Evolutionary conservation across 805 yeast species (phyloP), one percentile per base, ranked within the genome.

Genomic region (Ogataea populi-albae): DNA sequence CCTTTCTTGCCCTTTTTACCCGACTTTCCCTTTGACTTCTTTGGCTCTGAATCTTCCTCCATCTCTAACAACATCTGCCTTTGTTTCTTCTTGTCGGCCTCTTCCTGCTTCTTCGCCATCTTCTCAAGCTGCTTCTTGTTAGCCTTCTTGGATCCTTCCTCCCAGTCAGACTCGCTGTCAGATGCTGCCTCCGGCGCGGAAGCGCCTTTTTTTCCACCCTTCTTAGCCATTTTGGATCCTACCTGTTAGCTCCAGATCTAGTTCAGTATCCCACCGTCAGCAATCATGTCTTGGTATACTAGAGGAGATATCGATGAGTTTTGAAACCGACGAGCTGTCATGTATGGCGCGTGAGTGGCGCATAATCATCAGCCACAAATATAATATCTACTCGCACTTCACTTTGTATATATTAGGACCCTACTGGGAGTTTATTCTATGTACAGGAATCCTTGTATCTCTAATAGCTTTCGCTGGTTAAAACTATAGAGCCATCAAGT

Each of bases 61-160:
- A 69, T 81, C 51, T 79, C 86, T 44, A 84, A 59, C 41, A 77
- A 62, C 1, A 78, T 77, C 27, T 85, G 93, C 49, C 93, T 72
- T 55, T 85, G 93, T n/a, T 85, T 83, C 68, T 85, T 86, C 67
- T 81, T 82, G 37, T 78, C 71, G 6, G 81, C 79, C 4, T 85
- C 89, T 50, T 83, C 89, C 33, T 81, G 87, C 53, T 72, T 77
- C 63, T 83, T 85, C 37, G 75, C 78, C 33, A 72, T 77, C 11
- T 75, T 81, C 16, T 75, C 84, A 35, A 75, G 81, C 59, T 79
- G 79, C 71, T 85, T 86, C 65, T 77, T 74, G 58, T 71, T 75
- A 23, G 73, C 75, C 54, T 77, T 77, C 66, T 84, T 84, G 17
- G 86, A 50, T 21, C 93, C 94, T 16, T 79, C 68, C 3, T 72